Percentiles rank a stretch among this genome's conserved stretches.
Evolutionary conservation across 768 basidiomycete genomes (phyloP).

Genomic region (Amanita molliuscula): DNA sequence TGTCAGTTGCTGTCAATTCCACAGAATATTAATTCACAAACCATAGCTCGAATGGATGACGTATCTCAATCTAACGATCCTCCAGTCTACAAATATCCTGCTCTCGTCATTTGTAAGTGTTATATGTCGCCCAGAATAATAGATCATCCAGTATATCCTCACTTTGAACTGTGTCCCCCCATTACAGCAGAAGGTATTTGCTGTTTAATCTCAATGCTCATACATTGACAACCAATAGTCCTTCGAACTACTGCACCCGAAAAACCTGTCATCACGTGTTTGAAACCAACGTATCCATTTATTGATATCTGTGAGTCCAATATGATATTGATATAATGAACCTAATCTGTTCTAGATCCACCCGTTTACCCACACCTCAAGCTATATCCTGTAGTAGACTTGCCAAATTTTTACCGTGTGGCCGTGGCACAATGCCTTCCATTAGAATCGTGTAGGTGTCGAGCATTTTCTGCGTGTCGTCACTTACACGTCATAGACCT

Average conservation of each 20-base stretch:
- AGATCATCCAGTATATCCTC: slow-evolving; percentile 10
- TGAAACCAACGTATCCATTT: slow-evolving; percentile 16
- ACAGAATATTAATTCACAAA: background rate
- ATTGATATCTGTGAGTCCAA: slow-evolving; percentile 22
- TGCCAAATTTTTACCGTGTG: background rate
- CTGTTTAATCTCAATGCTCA: background rate
- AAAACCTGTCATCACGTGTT: background rate
- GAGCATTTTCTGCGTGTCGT: slow-evolving; percentile 1
- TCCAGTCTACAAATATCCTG: slow-evolving; percentile 7
- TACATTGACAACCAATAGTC: background rate
- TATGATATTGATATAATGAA: background rate
- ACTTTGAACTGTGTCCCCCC: slow-evolving; percentile 7
- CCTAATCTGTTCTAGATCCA: slow-evolving; percentile 7
- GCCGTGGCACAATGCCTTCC: slow-evolving; percentile 1
- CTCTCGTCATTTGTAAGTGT: slow-evolving; percentile 11
- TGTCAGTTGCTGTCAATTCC: background rate
- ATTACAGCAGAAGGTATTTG: background rate
- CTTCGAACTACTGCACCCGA: background rate
- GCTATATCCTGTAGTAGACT: slow-evolving; percentile 12
- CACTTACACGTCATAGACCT: background rate
- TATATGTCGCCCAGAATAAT: background rate
- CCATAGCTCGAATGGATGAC: background rate
- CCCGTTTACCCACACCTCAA: slow-evolving; percentile 13
- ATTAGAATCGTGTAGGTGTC: slow-evolving; percentile 8
- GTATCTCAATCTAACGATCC: too few species aligned